These are phyloP conservation scores for Pichia sp. DNA, from an alignment of 1,139 yeast species.

Conservation along the genomic window DNA sequence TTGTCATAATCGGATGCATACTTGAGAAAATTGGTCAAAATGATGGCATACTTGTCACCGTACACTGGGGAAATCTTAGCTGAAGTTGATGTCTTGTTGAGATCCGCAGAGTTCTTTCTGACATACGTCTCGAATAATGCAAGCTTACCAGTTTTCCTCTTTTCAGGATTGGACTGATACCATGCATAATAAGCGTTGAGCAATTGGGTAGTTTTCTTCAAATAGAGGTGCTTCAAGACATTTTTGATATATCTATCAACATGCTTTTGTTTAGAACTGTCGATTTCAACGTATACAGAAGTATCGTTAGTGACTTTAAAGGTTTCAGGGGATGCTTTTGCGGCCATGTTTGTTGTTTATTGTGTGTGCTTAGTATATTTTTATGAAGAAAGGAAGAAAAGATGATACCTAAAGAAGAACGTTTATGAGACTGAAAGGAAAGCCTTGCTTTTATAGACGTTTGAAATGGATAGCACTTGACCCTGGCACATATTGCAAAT, in stretches of 20 bases:
- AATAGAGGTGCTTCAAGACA: constrained; percentile 17
- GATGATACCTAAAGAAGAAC: too few species aligned
- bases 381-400: too few species aligned
- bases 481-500: too few species aligned
- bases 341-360: too few species aligned
- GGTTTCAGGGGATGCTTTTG: too few species aligned
- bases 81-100: background rate
- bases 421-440: too few species aligned
- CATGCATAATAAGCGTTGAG: constrained; percentile 16
- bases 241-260: constrained; percentile 13
- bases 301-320: too few species aligned
- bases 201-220: constrained; percentile 17
- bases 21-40: constrained; percentile 6
- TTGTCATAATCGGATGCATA: constrained; percentile 3
- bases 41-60: constrained; percentile 12
- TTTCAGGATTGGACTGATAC: constrained; percentile 11
- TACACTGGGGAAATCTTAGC: constrained; percentile 2
- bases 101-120: constrained; percentile 3
- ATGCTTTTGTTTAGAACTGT: constrained; percentile 10
- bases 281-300: constrained; percentile 7
- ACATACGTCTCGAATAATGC: constrained; percentile 4
- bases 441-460: too few species aligned
- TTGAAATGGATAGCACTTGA: too few species aligned
- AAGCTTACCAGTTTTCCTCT: background rate
- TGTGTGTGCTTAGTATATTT: too few species aligned